Conservation (phyloP, 2,329 filamentous ascomycete species). For the Arthroderma uncinatum region DNA sequence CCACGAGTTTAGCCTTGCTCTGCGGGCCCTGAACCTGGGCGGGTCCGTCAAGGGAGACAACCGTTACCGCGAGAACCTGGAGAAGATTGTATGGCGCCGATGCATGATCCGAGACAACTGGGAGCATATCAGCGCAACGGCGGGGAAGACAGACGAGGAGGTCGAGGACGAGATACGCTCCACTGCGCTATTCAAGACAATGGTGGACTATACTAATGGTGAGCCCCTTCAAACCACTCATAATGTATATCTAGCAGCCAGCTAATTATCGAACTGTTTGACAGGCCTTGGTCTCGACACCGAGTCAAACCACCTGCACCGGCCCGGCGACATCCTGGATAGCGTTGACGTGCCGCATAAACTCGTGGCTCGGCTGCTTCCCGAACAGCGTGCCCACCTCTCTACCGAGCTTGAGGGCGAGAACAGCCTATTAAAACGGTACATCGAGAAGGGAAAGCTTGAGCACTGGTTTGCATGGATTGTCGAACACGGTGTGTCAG, state of each 20-base stretch:
- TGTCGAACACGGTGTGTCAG: slow-evolving; percentile 16
- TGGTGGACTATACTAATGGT: slow-evolving; percentile 55
- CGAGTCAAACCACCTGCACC: slow-evolving; percentile 5
- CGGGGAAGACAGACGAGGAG: slow-evolving; percentile 59
- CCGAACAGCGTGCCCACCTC: slow-evolving; percentile 53
- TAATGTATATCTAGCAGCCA: slow-evolving; percentile 3
- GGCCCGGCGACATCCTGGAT: slow-evolving; percentile 17
- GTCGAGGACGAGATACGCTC: slow-evolving; percentile 50
- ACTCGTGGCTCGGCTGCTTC: slow-evolving; percentile 23
- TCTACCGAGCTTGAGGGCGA: slow-evolving; percentile 62
- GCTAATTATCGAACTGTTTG: slow-evolving; percentile 5
- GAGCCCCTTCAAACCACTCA: slow-evolving; percentile 23
- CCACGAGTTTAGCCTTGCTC: slow-evolving; percentile 62
- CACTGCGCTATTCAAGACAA: slow-evolving; percentile 59
- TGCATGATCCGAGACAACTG: slow-evolving; percentile 78
- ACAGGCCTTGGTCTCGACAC: slow-evolving; percentile 15
- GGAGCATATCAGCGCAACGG: slow-evolving; percentile 65
- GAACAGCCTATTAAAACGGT: slow-evolving; percentile 52
- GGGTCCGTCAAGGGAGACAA: slow-evolving; percentile 44
- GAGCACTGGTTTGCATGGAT: slow-evolving; percentile 53
- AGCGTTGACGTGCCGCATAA: slow-evolving; percentile 21
- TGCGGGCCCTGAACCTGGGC: slow-evolving; percentile 44
- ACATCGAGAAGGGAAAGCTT: slow-evolving; percentile 57
- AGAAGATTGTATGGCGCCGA: slow-evolving; percentile 73
- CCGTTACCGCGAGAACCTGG: slow-evolving; percentile 46